These are phyloP conservation scores for Pseudonitzschia delicatissima DNA, from an alignment of 108 stramenopile genomes.

Conservation along the genomic window DNA sequence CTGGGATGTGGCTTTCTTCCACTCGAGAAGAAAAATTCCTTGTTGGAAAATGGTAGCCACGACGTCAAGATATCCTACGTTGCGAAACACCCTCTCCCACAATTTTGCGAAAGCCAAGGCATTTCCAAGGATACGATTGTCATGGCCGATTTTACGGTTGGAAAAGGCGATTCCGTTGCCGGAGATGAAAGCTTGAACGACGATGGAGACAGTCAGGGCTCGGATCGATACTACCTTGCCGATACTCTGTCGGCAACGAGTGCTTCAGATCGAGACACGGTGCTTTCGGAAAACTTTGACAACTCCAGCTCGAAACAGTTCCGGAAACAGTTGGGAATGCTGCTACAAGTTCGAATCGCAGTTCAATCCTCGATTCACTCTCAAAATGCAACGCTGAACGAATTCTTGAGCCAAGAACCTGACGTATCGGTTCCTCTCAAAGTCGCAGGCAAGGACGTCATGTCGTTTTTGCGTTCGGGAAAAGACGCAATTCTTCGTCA, in stretches of 20 bases:
- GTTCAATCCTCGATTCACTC: slow-evolving; percentile 81
- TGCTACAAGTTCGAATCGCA: slow-evolving; percentile 50
- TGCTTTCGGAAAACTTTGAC: slow-evolving; percentile 16
- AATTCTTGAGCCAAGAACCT: slow-evolving; percentile 49
- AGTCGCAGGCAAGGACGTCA: neutral
- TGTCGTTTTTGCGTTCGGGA: slow-evolving; percentile 12
- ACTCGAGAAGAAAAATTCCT: slow-evolving; percentile 37
- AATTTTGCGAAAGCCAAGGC: slow-evolving; percentile 13
- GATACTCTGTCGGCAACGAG: slow-evolving; percentile 33
- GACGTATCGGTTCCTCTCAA: slow-evolving; percentile 33
- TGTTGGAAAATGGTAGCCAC: slow-evolving; percentile 71
- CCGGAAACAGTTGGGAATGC: slow-evolving; percentile 9
- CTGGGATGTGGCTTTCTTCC: slow-evolving; percentile 77
- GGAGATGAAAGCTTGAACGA: slow-evolving; percentile 10
- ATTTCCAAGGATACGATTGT: slow-evolving; percentile 18
- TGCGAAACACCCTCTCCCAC: slow-evolving; percentile 18
- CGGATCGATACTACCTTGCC: slow-evolving; percentile 9
- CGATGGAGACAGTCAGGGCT: slow-evolving; percentile 29
- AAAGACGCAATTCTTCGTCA: slow-evolving; percentile 21
- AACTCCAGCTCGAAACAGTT: slow-evolving; percentile 4
- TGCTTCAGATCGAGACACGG: slow-evolving; percentile 14
- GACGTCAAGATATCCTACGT: slow-evolving; percentile 58
- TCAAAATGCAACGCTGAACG: slow-evolving; percentile 64
- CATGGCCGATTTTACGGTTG: slow-evolving; percentile 22
- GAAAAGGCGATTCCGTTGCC: slow-evolving; percentile 1